Conservation (phyloP, 129 eudicot genomes). For the Glebionis coronaria region DNA sequence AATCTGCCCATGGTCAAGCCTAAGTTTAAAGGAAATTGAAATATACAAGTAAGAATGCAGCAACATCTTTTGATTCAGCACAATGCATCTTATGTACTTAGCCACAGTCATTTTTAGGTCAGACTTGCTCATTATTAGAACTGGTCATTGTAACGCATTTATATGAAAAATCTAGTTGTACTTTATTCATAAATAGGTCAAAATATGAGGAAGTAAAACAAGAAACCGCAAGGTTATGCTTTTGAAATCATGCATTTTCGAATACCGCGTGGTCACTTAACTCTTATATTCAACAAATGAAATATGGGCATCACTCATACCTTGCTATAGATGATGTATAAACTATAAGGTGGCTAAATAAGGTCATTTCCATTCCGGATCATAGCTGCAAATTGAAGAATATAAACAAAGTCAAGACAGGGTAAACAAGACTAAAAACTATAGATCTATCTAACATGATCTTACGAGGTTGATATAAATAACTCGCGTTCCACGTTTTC, state of each 20-base stretch:
- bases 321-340: conserved; percentile 93
- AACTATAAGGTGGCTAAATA: conserved; percentile 91
- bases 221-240: conserved; percentile 14
- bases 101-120: too few species aligned
- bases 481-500: conserved; percentile 91
- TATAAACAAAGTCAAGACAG: conserved; percentile 27
- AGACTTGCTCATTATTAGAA: too few species aligned
- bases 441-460: conserved; percentile 29
- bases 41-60: too few species aligned
- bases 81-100: too few species aligned
- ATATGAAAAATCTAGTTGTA: too few species aligned
- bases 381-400: conserved; percentile 59
- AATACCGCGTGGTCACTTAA: conserved; percentile 14
- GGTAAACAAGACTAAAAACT: conserved; percentile 21
- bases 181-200: too few species aligned
- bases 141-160: too few species aligned
- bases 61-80: too few species aligned
- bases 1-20: too few species aligned
- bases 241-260: conserved; percentile 1
- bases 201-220: conserved; percentile 2
- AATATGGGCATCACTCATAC: conserved; percentile 28
- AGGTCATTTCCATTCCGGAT: conserved; percentile 97
- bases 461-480: conserved; percentile 93
- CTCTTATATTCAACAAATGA: conserved; percentile 17
- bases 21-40: too few species aligned